Conservation (phyloP, 306 rosid genomes). For the Cajanus cajan region DNA sequence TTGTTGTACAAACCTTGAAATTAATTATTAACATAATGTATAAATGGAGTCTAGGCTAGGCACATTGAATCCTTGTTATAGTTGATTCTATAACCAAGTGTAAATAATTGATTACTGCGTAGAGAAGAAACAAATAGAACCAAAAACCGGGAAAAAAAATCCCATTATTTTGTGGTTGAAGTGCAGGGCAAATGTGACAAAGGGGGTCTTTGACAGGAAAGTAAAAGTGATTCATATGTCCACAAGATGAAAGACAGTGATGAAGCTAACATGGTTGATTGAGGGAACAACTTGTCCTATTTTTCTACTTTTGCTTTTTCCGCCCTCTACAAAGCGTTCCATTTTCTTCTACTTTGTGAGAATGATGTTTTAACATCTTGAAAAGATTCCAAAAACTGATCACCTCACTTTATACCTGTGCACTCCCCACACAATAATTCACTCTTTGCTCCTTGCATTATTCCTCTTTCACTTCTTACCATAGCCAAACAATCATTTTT, state of each 20-base stretch:
- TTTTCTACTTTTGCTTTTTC: constrained; percentile 39
- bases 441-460: constrained; percentile 45
- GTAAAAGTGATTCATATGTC: constrained; percentile 47
- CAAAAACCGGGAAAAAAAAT: background rate
- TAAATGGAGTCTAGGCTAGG: background rate
- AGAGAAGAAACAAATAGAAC: background rate
- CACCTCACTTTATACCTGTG: constrained; percentile 40
- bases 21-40: background rate
- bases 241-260: constrained; percentile 51
- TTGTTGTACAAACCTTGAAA: too few species aligned
- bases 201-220: constrained; percentile 43
- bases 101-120: background rate
- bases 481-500: constrained; percentile 33
- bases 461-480: constrained; percentile 34
- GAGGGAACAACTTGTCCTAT: constrained; percentile 70
- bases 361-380: constrained; percentile 55
- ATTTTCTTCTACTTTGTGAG: constrained; percentile 41
- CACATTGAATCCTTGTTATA: constrained; percentile 3
- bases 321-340: constrained; percentile 14
- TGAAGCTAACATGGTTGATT: constrained; percentile 42
- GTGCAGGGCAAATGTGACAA: constrained; percentile 29
- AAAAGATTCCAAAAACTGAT: constrained; percentile 43
- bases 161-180: background rate
- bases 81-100: background rate
- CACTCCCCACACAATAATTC: constrained; percentile 48